Conservation (phyloP, 345 rosid genomes). For the Citrus medica region DNA sequence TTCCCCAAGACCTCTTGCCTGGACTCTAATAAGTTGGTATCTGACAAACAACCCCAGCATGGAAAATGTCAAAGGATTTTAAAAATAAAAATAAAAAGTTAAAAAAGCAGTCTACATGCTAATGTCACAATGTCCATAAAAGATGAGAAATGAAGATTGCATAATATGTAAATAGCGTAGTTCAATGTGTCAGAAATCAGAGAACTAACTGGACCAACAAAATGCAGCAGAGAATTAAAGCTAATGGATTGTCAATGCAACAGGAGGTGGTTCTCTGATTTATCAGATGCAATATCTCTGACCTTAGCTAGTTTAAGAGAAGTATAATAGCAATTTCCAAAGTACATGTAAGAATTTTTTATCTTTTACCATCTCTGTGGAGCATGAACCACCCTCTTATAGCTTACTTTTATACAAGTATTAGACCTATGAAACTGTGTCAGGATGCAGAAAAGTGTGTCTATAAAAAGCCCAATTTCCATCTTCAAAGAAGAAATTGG, state of each 20-base stretch:
- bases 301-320: background rate
- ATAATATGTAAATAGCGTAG: background rate
- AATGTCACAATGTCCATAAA: background rate
- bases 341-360: too few relatives aligned
- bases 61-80: background rate
- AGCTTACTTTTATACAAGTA: background rate
- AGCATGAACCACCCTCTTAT: background rate
- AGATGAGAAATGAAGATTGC: background rate
- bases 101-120: background rate
- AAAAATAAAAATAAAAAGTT: background rate
- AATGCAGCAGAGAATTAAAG: background rate
- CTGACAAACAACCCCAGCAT: slow-evolving; percentile 32
- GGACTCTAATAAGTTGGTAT: slow-evolving; percentile 90
- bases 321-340: background rate
- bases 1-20: slow-evolving; percentile 82
- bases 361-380: background rate
- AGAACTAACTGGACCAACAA: background rate
- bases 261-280: background rate
- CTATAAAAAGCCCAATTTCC: background rate
- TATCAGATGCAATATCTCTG: background rate
- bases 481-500: background rate
- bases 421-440: background rate
- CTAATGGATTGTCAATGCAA: background rate
- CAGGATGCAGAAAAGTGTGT: background rate
- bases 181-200: background rate